Percentiles rank a stretch among this genome's conserved stretches.
phyloP scores from a whole-genome alignment of 345 rosid species.

The Arabidopsis suecica region DNA sequence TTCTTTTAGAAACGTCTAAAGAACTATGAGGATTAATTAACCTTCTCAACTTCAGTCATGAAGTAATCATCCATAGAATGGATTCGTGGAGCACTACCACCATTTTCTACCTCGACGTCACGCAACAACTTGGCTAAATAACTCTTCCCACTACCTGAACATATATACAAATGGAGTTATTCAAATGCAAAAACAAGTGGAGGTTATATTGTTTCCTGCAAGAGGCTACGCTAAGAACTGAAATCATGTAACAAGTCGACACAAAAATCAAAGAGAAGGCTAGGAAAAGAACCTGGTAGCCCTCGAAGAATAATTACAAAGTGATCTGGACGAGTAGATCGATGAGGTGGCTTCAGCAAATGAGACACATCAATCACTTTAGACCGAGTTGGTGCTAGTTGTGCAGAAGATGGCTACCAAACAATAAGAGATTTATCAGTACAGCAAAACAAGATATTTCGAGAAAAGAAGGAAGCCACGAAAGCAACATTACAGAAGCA shows the following conservation, averaged over 20 bases:
- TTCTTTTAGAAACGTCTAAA: neutral
- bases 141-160: slow-evolving; percentile 94
- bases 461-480: neutral
- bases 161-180: neutral
- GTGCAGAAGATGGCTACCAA: slow-evolving; percentile 45
- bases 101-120: slow-evolving; percentile 88
- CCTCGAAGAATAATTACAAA: slow-evolving; percentile 91
- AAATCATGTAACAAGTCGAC: neutral
- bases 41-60: slow-evolving; percentile 99
- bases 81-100: slow-evolving; percentile 87
- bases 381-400: slow-evolving; percentile 50
- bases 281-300: slow-evolving; percentile 67
- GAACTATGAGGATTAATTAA: slow-evolving; percentile 32
- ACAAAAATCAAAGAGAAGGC: slow-evolving; percentile 13
- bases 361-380: slow-evolving; percentile 68
- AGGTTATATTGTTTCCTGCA: slow-evolving; percentile 1
- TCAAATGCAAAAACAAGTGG: slow-evolving; percentile 10
- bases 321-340: slow-evolving; percentile 77
- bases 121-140: slow-evolving; percentile 92
- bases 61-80: slow-evolving; percentile 98
- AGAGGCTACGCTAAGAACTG: neutral
- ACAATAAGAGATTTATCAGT: slow-evolving; percentile 44
- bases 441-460: slow-evolving; percentile 35
- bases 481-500: slow-evolving; percentile 34
- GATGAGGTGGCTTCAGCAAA: slow-evolving; percentile 72